These are phyloP conservation scores for Camellia japonica DNA, from an alignment of 148 eudicot species.

Conservation along the genomic window DNA sequence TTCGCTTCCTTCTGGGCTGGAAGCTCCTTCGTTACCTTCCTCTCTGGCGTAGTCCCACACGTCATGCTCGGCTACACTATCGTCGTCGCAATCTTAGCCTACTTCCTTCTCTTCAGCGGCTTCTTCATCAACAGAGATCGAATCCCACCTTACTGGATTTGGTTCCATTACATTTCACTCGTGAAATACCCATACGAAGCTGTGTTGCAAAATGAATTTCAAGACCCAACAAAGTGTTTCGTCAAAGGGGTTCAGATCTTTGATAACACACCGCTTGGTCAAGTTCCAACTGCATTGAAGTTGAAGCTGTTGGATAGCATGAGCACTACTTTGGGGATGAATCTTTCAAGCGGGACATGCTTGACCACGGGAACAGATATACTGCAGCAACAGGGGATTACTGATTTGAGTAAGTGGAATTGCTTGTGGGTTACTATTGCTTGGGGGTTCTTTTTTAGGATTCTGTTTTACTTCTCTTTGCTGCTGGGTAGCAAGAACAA, in stretches of 20 bases:
- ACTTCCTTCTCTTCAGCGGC: constrained; percentile 76
- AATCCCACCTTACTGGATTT: constrained; percentile 78
- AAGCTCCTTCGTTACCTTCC: constrained; percentile 79
- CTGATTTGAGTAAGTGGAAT: constrained; percentile 64
- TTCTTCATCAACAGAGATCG: constrained; percentile 78
- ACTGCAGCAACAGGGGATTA: constrained; percentile 65
- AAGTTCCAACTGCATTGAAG: constrained; percentile 52
- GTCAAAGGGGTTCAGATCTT: constrained; percentile 73
- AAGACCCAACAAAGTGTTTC: constrained; percentile 55
- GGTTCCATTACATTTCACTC: constrained; percentile 88
- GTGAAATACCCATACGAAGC: constrained; percentile 86
- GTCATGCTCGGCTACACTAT: constrained; percentile 85
- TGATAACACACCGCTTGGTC: constrained; percentile 61
- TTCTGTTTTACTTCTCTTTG: constrained; percentile 65
- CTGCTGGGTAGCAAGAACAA: constrained; percentile 80
- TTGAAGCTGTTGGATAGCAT: constrained; percentile 45
- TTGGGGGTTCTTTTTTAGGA: constrained; percentile 91
- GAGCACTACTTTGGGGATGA: constrained; percentile 57
- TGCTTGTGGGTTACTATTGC: constrained; percentile 76
- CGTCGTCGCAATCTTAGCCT: constrained; percentile 72
- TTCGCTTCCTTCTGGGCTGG: constrained; percentile 88
- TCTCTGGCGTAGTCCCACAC: constrained; percentile 75
- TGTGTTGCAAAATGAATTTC: constrained; percentile 70
- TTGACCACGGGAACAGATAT: constrained; percentile 73
- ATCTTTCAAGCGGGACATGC: constrained; percentile 57